A percentile compares a stretch with the other conserved stretches of the same genome.
These are phyloP conservation scores for Colletotrichum gigasporum DNA, from an alignment of 2,329 filamentous ascomycete species.

Conservation along the genomic window DNA sequence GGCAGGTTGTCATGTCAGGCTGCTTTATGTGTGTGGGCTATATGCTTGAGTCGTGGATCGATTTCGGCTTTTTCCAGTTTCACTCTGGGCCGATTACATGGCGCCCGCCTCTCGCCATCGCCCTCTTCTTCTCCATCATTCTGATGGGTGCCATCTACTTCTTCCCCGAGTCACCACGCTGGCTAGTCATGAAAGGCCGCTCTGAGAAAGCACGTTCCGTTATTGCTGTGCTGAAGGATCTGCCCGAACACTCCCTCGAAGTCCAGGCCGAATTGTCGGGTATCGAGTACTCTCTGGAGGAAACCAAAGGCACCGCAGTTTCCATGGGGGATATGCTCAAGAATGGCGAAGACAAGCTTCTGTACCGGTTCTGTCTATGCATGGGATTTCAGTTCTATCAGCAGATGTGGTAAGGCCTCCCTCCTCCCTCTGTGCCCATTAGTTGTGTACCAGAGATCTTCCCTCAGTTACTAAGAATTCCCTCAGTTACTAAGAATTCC, in stretches of 20 bases:
- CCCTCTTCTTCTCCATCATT: conserved; percentile 41
- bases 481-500: too few relatives aligned
- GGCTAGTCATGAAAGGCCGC: conserved; percentile 45
- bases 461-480: too few relatives aligned
- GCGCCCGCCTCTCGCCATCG: conserved; percentile 47
- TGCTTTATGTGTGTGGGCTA: conserved; percentile 31
- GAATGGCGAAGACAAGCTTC: conserved; percentile 58
- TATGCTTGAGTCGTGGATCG: conserved; percentile 53
- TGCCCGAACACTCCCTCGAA: conserved; percentile 45
- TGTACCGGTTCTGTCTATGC: conserved; percentile 52
- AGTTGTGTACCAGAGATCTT: too few relatives aligned
- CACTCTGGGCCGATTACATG: conserved; percentile 38
- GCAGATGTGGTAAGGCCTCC: conserved; percentile 34
- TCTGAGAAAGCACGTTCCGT: conserved; percentile 43
- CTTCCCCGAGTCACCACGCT: conserved; percentile 47
- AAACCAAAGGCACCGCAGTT: conserved; percentile 44
- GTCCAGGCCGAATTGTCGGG: conserved; percentile 53
- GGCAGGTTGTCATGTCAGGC: conserved; percentile 46
- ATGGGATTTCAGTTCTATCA: conserved; percentile 43
- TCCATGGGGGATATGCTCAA: conserved; percentile 54
- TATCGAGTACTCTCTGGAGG: conserved; percentile 58
- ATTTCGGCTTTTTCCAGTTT: conserved; percentile 50
- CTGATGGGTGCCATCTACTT: conserved; percentile 45
- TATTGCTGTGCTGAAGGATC: conserved; percentile 50
- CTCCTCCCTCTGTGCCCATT: neutral